Evolutionary conservation across 2,329 filamentous ascomycete genomes (phyloP).

Genomic region (Aspergillus candidus): DNA sequence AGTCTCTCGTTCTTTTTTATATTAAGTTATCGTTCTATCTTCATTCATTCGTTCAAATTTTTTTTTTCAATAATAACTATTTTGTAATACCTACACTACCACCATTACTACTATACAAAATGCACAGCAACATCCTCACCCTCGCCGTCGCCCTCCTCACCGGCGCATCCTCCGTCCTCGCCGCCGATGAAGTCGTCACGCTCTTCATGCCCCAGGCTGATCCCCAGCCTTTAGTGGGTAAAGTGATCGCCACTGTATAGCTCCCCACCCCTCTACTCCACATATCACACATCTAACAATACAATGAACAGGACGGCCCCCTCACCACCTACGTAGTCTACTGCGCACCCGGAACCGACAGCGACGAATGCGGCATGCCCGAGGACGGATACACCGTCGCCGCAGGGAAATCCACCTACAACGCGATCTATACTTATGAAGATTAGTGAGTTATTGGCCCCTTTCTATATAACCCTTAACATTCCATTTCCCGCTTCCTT

Average conservation of each 20-base stretch:
- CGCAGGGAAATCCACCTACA: constrained; percentile 8
- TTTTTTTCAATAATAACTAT: no score
- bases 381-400: constrained; percentile 6
- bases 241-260: constrained; percentile 12
- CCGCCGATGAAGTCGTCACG: constrained; percentile 12
- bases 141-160: constrained; percentile 22
- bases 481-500: background rate
- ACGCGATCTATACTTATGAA: background rate
- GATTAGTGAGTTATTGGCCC: constrained; percentile 9
- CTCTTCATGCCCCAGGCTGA: constrained; percentile 7
- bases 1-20: no score
- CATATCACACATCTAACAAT: background rate
- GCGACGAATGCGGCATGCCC: constrained; percentile 8
- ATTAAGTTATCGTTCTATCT: no score
- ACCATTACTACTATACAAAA: no score
- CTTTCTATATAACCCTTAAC: constrained; percentile 1
- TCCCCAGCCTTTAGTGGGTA: constrained; percentile 4
- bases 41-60: no score
- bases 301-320: constrained; percentile 7
- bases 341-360: constrained; percentile 7
- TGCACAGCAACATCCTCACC: background rate
- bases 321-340: constrained; percentile 17
- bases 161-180: constrained; percentile 16
- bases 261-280: background rate
- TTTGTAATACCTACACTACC: no score